These are phyloP conservation scores for Acanthochlamys bracteata DNA, from an alignment of 106 monocot genomes.

Conservation along the genomic window DNA sequence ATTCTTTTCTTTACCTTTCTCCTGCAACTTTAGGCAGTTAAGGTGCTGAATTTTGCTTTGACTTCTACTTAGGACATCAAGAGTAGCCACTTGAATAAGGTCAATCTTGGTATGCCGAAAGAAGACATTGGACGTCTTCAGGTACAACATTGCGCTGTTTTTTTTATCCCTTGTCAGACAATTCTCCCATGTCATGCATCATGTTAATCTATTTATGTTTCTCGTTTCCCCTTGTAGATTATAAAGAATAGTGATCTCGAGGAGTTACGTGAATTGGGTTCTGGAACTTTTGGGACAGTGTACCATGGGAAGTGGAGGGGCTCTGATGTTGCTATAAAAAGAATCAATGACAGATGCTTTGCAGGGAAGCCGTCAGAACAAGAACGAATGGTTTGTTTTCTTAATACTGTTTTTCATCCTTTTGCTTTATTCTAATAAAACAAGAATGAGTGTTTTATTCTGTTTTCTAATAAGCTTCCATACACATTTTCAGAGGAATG, in stretches of 20 bases:
- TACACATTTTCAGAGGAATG: conserved; percentile 46
- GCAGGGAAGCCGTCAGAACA: conserved; percentile 71
- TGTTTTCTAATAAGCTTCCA: not conserved
- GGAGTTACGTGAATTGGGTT: conserved; percentile 69
- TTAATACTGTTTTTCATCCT: not conserved
- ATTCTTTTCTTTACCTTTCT: not conserved
- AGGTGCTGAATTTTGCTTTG: conserved; percentile 1
- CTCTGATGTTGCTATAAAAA: conserved; percentile 83
- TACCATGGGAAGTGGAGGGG: conserved; percentile 92
- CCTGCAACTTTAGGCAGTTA: conserved; percentile 2
- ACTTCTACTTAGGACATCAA: conserved; percentile 22
- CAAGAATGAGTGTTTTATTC: not conserved
- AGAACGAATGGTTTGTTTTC: conserved; percentile 39
- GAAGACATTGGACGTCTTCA: conserved; percentile 67
- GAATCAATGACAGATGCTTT: conserved; percentile 80
- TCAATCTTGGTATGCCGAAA: conserved; percentile 35
- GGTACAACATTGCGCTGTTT: conserved; percentile 15
- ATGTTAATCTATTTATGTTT: not conserved
- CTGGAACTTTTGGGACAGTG: conserved; percentile 85
- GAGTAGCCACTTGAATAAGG: conserved; percentile 22
- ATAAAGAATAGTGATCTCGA: conserved; percentile 87
- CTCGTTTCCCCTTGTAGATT: conserved; percentile 25
- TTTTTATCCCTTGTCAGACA: not conserved
- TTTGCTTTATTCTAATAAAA: too few species aligned
- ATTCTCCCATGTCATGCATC: not conserved